A percentile compares a stretch with the other conserved stretches of the same genome.
Conservation (phyloP, 1,139 yeast species). For the Kodamaea derodonti region DNA sequence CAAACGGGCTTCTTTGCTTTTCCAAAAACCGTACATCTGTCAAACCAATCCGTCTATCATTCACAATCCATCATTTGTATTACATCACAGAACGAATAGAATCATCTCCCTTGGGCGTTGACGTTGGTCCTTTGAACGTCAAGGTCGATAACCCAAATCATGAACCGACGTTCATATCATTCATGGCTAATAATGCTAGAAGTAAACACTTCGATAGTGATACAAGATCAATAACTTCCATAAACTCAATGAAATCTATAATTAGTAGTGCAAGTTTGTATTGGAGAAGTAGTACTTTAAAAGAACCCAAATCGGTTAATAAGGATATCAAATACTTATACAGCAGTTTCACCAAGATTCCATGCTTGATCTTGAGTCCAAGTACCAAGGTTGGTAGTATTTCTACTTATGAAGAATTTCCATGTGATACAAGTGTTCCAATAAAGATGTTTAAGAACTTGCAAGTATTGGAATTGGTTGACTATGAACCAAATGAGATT, state of each 20-base stretch:
- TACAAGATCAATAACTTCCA: slow-evolving; percentile 58
- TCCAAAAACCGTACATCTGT: slow-evolving; percentile 28
- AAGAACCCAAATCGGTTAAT: slow-evolving; percentile 41
- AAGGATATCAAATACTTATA: slow-evolving; percentile 56
- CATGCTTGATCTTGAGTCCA: slow-evolving; percentile 58
- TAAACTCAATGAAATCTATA: slow-evolving; percentile 58
- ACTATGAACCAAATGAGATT: slow-evolving; percentile 60
- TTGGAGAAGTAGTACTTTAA: slow-evolving; percentile 37
- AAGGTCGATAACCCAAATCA: slow-evolving; percentile 56
- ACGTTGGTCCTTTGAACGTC: slow-evolving; percentile 62
- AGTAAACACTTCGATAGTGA: slow-evolving; percentile 50
- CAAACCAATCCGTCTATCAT: slow-evolving; percentile 52
- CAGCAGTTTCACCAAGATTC: slow-evolving; percentile 64
- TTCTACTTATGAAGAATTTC: slow-evolving; percentile 63
- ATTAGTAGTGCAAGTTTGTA: slow-evolving; percentile 44
- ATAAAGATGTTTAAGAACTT: slow-evolving; percentile 56
- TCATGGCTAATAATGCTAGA: slow-evolving; percentile 48
- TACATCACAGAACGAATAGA: slow-evolving; percentile 57
- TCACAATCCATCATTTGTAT: slow-evolving; percentile 62
- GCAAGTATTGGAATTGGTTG: slow-evolving; percentile 56
- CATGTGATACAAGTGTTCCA: slow-evolving; percentile 69
- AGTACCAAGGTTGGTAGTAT: slow-evolving; percentile 55
- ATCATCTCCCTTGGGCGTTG: slow-evolving; percentile 47
- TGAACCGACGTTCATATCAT: slow-evolving; percentile 52
- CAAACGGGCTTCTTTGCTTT: slow-evolving; percentile 43